phyloP scores from a whole-genome alignment of 1,284 basidiomycete species.

The Pterula multifida region DNA sequence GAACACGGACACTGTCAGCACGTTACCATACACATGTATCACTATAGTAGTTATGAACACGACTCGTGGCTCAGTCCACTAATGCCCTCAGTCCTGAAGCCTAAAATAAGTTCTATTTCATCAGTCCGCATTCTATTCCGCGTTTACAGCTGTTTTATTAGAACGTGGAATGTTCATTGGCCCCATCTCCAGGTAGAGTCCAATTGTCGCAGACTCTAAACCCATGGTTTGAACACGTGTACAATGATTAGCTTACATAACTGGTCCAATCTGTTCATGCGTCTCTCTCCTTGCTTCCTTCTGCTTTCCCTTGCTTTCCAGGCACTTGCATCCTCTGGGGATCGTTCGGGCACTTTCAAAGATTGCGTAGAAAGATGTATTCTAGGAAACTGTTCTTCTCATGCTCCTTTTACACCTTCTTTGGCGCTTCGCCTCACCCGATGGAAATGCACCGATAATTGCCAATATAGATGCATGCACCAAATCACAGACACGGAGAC shows the following conservation, averaged over 20 bases:
- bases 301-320: neutral
- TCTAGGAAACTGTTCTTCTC: neutral
- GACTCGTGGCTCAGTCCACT: neutral
- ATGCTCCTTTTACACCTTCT: slow-evolving; percentile 13
- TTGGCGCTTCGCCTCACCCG: slow-evolving; percentile 41
- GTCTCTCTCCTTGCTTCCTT: neutral
- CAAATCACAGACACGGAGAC: slow-evolving; percentile 59
- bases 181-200: neutral
- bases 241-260: no score
- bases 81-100: neutral
- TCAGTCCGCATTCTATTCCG: neutral
- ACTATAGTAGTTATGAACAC: neutral
- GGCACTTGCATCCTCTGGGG: neutral
- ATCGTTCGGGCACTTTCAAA: neutral
- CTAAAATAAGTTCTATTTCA: neutral
- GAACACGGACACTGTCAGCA: neutral
- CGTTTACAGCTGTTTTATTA: neutral
- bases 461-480: slow-evolving; percentile 86
- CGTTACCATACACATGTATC: neutral
- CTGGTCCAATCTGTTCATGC: no score
- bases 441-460: slow-evolving; percentile 80
- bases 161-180: neutral
- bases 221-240: no score
- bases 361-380: neutral
- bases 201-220: neutral